These are phyloP conservation scores for Pelargonium fulgidum DNA, from an alignment of 441 rosid genomes.

Conservation along the genomic window DNA sequence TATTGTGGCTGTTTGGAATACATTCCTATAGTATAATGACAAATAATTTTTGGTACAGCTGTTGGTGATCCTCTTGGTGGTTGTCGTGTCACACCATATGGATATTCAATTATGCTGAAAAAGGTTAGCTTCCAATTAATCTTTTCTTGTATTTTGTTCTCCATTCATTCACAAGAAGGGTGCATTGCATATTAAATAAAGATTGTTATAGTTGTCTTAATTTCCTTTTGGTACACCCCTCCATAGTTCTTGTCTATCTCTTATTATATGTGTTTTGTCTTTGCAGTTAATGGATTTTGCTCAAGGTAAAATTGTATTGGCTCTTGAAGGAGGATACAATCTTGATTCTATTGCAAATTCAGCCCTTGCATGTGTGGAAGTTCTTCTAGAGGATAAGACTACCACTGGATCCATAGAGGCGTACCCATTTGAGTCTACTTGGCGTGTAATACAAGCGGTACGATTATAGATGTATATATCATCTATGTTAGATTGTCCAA, in stretches of 20 bases:
- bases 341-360: slow-evolving; percentile 75
- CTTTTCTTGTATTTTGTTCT: slow-evolving; percentile 1
- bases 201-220: background rate
- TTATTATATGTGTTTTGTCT: slow-evolving; percentile 4
- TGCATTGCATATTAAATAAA: background rate
- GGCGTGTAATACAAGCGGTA: slow-evolving; percentile 81
- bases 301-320: slow-evolving; percentile 72
- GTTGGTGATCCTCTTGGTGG: slow-evolving; percentile 87
- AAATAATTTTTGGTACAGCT: slow-evolving; percentile 44
- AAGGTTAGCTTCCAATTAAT: slow-evolving; percentile 43
- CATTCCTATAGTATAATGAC: background rate
- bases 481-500: slow-evolving; percentile 11
- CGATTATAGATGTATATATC: slow-evolving; percentile 17
- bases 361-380: slow-evolving; percentile 78
- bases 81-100: slow-evolving; percentile 76
- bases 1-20: background rate
- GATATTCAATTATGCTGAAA: slow-evolving; percentile 72
- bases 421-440: slow-evolving; percentile 74
- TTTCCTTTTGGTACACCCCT: slow-evolving; percentile 3
- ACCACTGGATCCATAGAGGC: slow-evolving; percentile 51
- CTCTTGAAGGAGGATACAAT: slow-evolving; percentile 96
- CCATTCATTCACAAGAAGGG: background rate
- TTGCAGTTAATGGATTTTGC: slow-evolving; percentile 76
- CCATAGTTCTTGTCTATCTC: background rate
- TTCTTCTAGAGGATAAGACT: slow-evolving; percentile 55